Percentiles rank a stretch among this genome's conserved stretches.
Evolutionary conservation across 441 rosid genomes (phyloP).

Genomic region (Populus hybrid): DNA sequence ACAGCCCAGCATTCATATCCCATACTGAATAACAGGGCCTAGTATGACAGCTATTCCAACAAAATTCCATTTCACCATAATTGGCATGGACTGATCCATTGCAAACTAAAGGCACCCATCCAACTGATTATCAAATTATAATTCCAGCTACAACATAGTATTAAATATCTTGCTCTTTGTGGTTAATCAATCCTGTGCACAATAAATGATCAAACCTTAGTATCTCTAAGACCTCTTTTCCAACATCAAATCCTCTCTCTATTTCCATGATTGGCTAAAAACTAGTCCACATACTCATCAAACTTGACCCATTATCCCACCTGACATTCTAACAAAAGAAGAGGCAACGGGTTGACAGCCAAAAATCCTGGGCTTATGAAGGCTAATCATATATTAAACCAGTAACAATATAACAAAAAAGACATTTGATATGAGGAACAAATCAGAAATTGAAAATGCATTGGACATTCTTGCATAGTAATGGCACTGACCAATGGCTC

Average conservation of each 20-base stretch:
- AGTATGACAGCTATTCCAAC: not conserved
- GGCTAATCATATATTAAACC: not conserved
- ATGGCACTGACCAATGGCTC: slow-evolving; percentile 78
- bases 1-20: not conserved
- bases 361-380: not conserved
- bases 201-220: not conserved
- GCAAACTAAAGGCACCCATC: not conserved
- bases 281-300: not conserved
- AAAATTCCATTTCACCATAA: not conserved
- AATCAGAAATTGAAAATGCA: not conserved
- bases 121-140: not conserved
- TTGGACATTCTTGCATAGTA: slow-evolving; percentile 5
- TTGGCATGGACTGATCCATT: not conserved
- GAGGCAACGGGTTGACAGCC: not conserved
- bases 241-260: not conserved
- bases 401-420: not conserved
- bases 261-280: not conserved
- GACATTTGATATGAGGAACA: not conserved
- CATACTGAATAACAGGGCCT: not conserved
- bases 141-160: not conserved
- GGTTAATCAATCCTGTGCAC: not conserved
- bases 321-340: not conserved
- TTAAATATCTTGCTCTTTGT: not conserved
- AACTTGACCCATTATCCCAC: not conserved
- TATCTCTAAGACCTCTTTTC: not conserved